Conservation (phyloP, 2,329 filamentous ascomycete species). For the Aspergillus novoparasiticus region DNA sequence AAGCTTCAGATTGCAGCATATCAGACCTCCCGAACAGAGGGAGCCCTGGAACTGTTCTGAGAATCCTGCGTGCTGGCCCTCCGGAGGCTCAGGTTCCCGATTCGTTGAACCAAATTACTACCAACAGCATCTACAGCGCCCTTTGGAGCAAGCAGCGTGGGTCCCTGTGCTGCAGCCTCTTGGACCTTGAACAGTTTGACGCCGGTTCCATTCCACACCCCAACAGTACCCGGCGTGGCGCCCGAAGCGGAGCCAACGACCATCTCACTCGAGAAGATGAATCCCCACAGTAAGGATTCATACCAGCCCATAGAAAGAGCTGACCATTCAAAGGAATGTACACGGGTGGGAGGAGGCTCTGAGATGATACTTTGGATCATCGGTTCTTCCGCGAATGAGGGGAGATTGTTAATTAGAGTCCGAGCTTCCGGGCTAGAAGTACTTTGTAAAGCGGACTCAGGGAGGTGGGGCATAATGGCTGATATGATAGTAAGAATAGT, state of each 20-base stretch:
- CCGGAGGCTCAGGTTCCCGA: conserved; percentile 74
- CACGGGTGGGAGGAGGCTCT: conserved; percentile 72
- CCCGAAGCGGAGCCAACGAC: conserved; percentile 53
- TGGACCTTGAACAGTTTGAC: conserved; percentile 90
- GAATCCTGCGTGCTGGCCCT: conserved; percentile 38
- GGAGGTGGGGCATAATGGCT: conserved; percentile 55
- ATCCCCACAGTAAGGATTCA: conserved; percentile 89
- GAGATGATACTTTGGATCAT: conserved; percentile 66
- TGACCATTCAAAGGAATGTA: conserved; percentile 95
- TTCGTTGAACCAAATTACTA: conserved; percentile 82
- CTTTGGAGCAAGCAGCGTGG: conserved; percentile 78
- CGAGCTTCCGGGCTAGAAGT: conserved; percentile 42
- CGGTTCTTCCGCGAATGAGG: conserved; percentile 51
- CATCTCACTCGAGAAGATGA: conserved; percentile 90
- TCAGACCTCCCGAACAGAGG: conserved; percentile 42
- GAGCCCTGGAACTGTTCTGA: conserved; percentile 29
- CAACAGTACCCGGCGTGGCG: conserved; percentile 75
- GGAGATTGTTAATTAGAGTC: conserved; percentile 46
- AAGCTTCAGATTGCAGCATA: conserved; percentile 17
- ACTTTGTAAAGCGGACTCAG: conserved; percentile 47
- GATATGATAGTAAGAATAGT: conserved; percentile 79
- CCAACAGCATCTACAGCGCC: conserved; percentile 93
- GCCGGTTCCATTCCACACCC: conserved; percentile 89
- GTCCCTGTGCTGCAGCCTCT: conserved; percentile 76
- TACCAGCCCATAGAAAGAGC: conserved; percentile 91